phyloP scores from a whole-genome alignment of 768 basidiomycete genomes.

The Daedaleopsis sinensis region DNA sequence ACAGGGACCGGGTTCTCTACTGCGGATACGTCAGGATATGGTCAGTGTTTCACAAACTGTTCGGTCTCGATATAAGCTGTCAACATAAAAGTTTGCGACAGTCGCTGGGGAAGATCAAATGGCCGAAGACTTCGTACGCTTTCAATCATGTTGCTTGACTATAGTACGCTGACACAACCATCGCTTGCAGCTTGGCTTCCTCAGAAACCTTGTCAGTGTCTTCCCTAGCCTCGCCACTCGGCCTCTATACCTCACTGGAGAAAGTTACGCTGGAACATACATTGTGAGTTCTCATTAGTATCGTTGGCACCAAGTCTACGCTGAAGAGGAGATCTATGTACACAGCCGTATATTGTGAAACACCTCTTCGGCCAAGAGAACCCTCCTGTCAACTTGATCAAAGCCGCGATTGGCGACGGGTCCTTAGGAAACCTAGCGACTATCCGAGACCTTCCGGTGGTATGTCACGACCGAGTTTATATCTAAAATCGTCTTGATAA shows the following conservation, averaged over 20 bases:
- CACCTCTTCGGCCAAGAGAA: constrained; percentile 62
- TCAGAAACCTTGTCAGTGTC: constrained; percentile 70
- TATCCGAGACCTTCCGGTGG: constrained; percentile 20
- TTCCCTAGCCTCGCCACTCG: constrained; percentile 70
- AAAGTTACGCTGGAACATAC: constrained; percentile 76
- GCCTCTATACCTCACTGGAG: constrained; percentile 69
- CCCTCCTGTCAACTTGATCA: constrained; percentile 68
- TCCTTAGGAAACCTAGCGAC: constrained; percentile 39
- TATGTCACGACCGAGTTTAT: constrained; percentile 33
- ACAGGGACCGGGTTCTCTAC: constrained; percentile 63
- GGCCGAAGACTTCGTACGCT: constrained; percentile 51
- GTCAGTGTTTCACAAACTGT: constrained; percentile 35
- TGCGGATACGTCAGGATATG: constrained; percentile 58
- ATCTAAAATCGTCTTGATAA: not conserved
- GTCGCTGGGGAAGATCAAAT: constrained; percentile 69
- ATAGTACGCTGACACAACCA: not conserved
- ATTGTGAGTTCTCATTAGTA: constrained; percentile 43
- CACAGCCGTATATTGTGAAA: constrained; percentile 75
- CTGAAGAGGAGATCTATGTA: not conserved
- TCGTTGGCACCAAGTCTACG: too few species aligned
- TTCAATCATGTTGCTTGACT: not conserved
- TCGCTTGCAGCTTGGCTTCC: constrained; percentile 72
- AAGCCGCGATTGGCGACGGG: constrained; percentile 74
- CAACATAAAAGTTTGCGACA: constrained; percentile 17
- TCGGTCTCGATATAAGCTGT: not conserved